A percentile compares a stretch with the other conserved stretches of the same genome.
phyloP scores from a whole-genome alignment of 371 early-diverging fungal genomes.

The Circinella umbellata region DNA sequence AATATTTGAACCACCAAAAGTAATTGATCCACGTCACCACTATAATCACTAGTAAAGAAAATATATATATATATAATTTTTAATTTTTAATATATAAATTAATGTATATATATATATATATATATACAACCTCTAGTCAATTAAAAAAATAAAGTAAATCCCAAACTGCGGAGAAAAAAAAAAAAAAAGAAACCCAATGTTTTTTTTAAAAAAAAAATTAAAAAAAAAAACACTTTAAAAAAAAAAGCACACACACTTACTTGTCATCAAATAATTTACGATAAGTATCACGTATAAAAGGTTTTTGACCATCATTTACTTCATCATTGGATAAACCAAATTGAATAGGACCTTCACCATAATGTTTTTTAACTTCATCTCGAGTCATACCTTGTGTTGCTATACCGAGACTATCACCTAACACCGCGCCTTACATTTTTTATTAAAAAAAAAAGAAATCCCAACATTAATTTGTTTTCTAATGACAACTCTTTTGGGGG shows the following conservation, averaged over 20 bases:
- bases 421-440: conserved; percentile 54
- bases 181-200: conserved; percentile 6
- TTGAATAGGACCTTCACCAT: conserved; percentile 64
- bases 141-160: not conserved
- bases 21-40: conserved; percentile 73
- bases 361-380: conserved; percentile 39
- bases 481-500: not conserved
- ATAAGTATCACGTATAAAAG: conserved; percentile 42
- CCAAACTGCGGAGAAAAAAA: conserved; percentile 37
- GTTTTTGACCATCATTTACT: conserved; percentile 36
- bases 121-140: too few species aligned
- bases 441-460: too few species aligned
- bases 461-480: too few species aligned
- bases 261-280: conserved; percentile 49
- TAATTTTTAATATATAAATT: too few species aligned
- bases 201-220: too few species aligned
- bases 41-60: conserved; percentile 69
- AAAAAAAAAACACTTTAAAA: not conserved
- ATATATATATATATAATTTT: too few species aligned
- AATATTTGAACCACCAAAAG: conserved; percentile 61
- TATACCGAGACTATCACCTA: conserved; percentile 74
- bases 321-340: conserved; percentile 52
- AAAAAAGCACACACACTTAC: conserved; percentile 31
- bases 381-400: conserved; percentile 71
- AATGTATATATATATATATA: too few species aligned